Conservation (phyloP, 495 filamentous ascomycete genomes). For the Xylona heveae region DNA sequence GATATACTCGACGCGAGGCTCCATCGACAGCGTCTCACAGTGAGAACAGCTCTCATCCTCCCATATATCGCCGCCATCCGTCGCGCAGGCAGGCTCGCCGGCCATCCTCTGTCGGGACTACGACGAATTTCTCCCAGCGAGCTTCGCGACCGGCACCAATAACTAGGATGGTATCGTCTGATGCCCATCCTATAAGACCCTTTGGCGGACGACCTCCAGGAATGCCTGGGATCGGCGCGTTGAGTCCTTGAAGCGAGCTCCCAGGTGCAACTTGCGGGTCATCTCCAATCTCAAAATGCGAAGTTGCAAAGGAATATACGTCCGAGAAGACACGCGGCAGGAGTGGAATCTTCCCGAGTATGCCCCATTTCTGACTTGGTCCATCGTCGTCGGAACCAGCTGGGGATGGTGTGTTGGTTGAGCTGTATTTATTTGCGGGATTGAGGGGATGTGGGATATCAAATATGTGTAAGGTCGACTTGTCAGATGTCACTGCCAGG, state of each 20-base stretch:
- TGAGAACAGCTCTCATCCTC: no score
- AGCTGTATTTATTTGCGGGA: slow-evolving; percentile 4
- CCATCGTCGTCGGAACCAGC: slow-evolving; percentile 18
- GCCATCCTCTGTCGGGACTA: slow-evolving; percentile 41
- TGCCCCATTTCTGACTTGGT: slow-evolving; percentile 52
- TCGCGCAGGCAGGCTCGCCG: slow-evolving; percentile 37
- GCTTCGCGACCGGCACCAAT: slow-evolving; percentile 64
- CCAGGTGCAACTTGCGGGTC: slow-evolving; percentile 29
- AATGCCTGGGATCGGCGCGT: slow-evolving; percentile 18
- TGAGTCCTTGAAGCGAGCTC: no score
- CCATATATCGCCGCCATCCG: slow-evolving; percentile 69
- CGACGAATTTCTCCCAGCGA: slow-evolving; percentile 64
- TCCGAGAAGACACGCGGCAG: slow-evolving; percentile 68
- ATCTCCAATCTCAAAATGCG: slow-evolving; percentile 60
- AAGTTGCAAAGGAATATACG: slow-evolving; percentile 54
- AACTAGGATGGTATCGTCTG: slow-evolving; percentile 45
- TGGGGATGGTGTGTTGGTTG: background rate
- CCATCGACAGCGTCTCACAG: no score
- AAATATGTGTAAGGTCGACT: slow-evolving; percentile 85
- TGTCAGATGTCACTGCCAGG: slow-evolving; percentile 91
- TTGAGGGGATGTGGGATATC: slow-evolving; percentile 31
- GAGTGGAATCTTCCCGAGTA: slow-evolving; percentile 55
- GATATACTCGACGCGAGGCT: no score
- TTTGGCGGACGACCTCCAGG: slow-evolving; percentile 40
- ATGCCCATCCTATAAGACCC: slow-evolving; percentile 56